Evolutionary conservation across 2,329 filamentous ascomycete species (phyloP), one percentile per base, ranked within the genome.

Genomic region (Stenocarpella maydis): DNA sequence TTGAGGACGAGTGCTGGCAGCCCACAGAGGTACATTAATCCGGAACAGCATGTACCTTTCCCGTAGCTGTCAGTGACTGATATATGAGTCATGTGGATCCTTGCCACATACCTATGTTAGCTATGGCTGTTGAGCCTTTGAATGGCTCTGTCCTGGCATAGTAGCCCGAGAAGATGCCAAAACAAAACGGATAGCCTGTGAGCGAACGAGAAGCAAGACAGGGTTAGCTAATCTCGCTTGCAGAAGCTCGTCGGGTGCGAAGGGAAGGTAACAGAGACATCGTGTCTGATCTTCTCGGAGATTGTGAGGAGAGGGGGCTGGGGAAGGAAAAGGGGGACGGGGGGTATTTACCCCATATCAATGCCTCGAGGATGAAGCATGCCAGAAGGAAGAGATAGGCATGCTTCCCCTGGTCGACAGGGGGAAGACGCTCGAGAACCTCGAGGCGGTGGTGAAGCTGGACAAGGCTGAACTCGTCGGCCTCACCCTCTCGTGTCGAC

Each of bases 141-240:
- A 92, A 92, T 1, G 87, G 86, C 5, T 83, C 83, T 69, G 90
- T 83, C 1, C 82, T 85, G 43, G 82, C 85, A 76, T 93, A 93
- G 77, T 91, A 91, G 64, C 90, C 85, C 73, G 92, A 90, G 74
- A 93, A 92, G 28, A 93, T 84, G 52, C 91, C 91, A 76, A 90
- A 93, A 0, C 89, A 85, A 68, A 90, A 89, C 0, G 89, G 87
- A 68, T 92, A 92, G 2, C 90, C 90, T 91, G 49, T 14, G 55
- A 50, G 39, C 43, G 12, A 14, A 65, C 5, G 55, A 45, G 19
- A 53, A 12, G 66, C 9, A 64, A 41, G 14, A 47, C 55, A 8
- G 24, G 21, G 68, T 71, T n/a, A 75, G 67, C 54, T 19, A 69
- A 34, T 24, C 21, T 26, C 34, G 17, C 21, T 28, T 64, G 37